phyloP scores from a whole-genome alignment of 768 basidiomycete species.

The Termitomyces eurrhizus region DNA sequence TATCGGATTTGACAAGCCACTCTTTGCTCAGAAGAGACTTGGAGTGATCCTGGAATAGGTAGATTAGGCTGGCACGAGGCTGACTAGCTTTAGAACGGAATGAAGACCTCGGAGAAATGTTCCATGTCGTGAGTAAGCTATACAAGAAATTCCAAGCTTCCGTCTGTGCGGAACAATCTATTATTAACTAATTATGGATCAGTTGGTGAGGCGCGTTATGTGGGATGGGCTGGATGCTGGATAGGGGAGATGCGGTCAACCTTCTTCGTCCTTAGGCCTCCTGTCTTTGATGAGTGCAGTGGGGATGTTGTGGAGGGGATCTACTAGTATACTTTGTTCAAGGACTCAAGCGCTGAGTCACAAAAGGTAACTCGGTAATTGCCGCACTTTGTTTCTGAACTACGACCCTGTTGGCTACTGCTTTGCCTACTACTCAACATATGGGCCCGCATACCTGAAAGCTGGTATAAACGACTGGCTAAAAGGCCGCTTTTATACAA shows the following conservation, averaged over 20 bases:
- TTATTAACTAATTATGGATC: not conserved
- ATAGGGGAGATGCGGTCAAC: not conserved
- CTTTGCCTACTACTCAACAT: not conserved
- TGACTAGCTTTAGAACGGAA: conserved; percentile 1
- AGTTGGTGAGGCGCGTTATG: not conserved
- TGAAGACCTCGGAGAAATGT: conserved; percentile 42
- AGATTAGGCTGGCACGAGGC: conserved; percentile 11
- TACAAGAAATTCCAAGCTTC: not conserved
- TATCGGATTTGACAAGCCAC: conserved; percentile 70
- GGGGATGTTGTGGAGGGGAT: not conserved
- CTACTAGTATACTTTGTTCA: not conserved
- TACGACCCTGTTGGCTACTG: not conserved
- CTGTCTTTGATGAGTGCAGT: not conserved
- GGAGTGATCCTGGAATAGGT: conserved; percentile 44
- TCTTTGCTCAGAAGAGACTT: conserved; percentile 59
- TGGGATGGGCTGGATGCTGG: not conserved
- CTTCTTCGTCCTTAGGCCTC: not conserved
- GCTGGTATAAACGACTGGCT: conserved; percentile 6
- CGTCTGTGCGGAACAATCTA: not conserved
- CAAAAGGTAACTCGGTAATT: conserved; percentile 7
- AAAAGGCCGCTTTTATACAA: not conserved
- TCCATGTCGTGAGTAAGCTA: conserved; percentile 33
- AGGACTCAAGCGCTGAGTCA: not conserved
- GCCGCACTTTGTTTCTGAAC: conserved; percentile 3
- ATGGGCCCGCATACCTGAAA: conserved; percentile 6